Base-by-base conservation (phyloP, 306 rosid species). In the Acmispon strigosus region DNA sequence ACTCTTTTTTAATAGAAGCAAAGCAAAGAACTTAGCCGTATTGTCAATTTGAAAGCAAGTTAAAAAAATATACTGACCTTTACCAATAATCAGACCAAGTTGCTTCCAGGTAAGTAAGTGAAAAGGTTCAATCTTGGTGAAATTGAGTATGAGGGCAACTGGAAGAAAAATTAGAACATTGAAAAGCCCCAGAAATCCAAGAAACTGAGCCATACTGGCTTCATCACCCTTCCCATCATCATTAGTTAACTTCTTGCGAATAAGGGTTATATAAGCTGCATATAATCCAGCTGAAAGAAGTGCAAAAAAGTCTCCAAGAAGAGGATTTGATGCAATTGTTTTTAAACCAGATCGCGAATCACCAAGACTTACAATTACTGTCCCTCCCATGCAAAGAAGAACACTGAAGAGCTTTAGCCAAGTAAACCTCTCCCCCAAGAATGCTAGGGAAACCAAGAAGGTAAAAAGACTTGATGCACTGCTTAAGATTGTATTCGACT, bases 401-500 rank as follows among this genome's bases (percentile, higher is more conserved):
- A 94, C 97, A 63, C 99, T 91, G 7, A 78, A 43, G 64, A 94
- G 85, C 86, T 94, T 94, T 74, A 94, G 77, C 97, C 96, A 89
- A 14, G 99, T 82, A 76, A 94, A 94, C 69, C 70, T 86, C 84
- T 94, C 99, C 9, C 91, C 95, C 87, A 94, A 81, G 84, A 90
- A 89, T 54, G 84, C 96, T 29, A 94, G 87, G 32, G 99, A 84
- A 56, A 91, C 96, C 96, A 91, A 74, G 84, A 94, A 94, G 5
- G 99, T 94, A 72, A 94, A 94, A 63, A 91, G 96, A 80, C 99
- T 94, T 34, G 97, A 94, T 63, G 96, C 81, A 75, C 99, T 94
- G 88, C 99, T 94, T 70, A 94, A 84, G 87, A 94, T 94, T 52
- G 99, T 91, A 76, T 94, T 94, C 6, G 99, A 94, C 99, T 94